Evolutionary conservation across 768 basidiomycete genomes (phyloP), one percentile per base, ranked within the genome.

Genomic region (Candolleomyces eurysporus): DNA sequence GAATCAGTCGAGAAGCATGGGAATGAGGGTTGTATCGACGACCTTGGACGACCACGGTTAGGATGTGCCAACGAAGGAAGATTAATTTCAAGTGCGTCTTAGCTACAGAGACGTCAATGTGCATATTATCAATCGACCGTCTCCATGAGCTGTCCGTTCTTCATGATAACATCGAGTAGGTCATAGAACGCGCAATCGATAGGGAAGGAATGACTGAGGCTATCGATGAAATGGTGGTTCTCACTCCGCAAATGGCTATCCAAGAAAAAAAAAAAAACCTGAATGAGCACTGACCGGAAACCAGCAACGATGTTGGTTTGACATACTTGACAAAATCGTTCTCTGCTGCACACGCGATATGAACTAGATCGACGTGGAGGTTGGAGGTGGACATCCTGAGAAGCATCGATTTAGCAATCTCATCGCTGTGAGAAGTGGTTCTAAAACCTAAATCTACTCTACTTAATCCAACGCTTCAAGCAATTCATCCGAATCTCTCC

Each of bases 161-260:
- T 80, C 87, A 95, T 87, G 73, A 36, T 49, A 17, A 32, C 22
- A 39, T n/a, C 26, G 26, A 26, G 26, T 26, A 26, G 4, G 26
- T 21, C 2, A n/a, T 17, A 11, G 40, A 49, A 53, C 16, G 22
- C 16, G 19, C 0, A 46, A 17, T 32, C 5, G 54, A 51, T 22
- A 17, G 42, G 39, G 13, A 16, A 19, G 54, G 62, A 40, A 72
- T 78, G 63, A 31, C 55, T 16, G 57, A 90, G 90, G 59, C 84
- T 82, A 67, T 95, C 92, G 55, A 95, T 77, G 67, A 96, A 96
- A 72, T 91, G 96, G 68, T 96, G 93, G 68, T 93, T 94, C 76
- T 94, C 94, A 50, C 95, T 94, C 42, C 87, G 93, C 91, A 72
- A 94, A 95, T 0, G 93, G 89, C 92, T 94, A 57, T 19, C 58